A percentile compares a stretch with the other conserved stretches of the same genome.
Conservation (phyloP, 2,329 filamentous ascomycete species). For the Diplodia sapinea region DNA sequence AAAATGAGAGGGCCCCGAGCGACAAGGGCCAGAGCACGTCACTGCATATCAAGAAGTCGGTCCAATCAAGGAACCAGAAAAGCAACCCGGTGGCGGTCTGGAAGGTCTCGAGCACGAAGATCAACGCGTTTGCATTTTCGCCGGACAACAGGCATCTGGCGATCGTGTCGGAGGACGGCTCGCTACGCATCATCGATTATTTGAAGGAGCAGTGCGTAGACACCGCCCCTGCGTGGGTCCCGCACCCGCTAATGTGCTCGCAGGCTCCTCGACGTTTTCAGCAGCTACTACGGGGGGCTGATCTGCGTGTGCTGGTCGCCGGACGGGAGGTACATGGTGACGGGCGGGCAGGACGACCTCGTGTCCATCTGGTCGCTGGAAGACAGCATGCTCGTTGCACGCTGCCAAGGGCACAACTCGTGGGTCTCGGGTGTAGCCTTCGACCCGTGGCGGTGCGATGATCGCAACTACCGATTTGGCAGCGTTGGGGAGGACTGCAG, state of each 20-base stretch:
- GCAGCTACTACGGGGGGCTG: slow-evolving; percentile 91
- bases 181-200: slow-evolving; percentile 88
- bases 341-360: slow-evolving; percentile 93
- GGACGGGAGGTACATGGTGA: slow-evolving; percentile 93
- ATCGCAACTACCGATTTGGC: slow-evolving; percentile 92
- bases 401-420: slow-evolving; percentile 93
- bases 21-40: slow-evolving; percentile 47
- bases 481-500: slow-evolving; percentile 94
- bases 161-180: slow-evolving; percentile 89
- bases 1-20: slow-evolving; percentile 33
- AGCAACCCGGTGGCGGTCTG: slow-evolving; percentile 89
- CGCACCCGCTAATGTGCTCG: not conserved
- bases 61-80: slow-evolving; percentile 92
- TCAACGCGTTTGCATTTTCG: slow-evolving; percentile 91
- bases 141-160: slow-evolving; percentile 87
- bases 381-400: slow-evolving; percentile 82
- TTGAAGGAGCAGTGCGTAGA: slow-evolving; percentile 78
- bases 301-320: slow-evolving; percentile 97
- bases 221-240: slow-evolving; percentile 17
- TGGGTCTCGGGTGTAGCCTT: slow-evolving; percentile 95
- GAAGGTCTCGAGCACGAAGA: slow-evolving; percentile 88
- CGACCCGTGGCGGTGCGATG: slow-evolving; percentile 96
- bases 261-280: slow-evolving; percentile 84
- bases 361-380: slow-evolving; percentile 93
- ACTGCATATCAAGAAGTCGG: slow-evolving; percentile 84